phyloP scores from a whole-genome alignment of 306 rosid genomes.

The Urtica urens region DNA sequence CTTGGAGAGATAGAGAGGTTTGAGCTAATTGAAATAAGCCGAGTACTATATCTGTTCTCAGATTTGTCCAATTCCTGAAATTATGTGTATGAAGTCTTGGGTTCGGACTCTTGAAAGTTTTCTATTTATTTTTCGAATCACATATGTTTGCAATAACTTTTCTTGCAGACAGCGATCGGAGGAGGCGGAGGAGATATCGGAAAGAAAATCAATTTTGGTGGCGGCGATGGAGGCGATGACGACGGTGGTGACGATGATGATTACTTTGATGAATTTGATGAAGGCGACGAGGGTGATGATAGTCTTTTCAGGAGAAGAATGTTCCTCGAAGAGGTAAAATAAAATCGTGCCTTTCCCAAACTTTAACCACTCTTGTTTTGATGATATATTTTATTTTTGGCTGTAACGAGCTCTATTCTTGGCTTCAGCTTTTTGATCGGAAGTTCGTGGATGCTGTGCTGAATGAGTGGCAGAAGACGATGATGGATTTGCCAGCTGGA shows the following conservation, averaged over 20 bases:
- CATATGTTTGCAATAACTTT: constrained; percentile 4
- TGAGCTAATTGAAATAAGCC: too few species aligned
- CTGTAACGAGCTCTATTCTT: constrained; percentile 17
- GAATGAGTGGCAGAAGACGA: constrained; percentile 88
- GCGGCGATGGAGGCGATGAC: constrained; percentile 96
- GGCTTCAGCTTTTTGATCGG: constrained; percentile 75
- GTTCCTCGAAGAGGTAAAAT: constrained; percentile 78
- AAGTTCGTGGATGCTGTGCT: constrained; percentile 90
- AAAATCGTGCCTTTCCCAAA: too few species aligned
- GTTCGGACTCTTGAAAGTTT: not conserved
- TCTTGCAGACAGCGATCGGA: constrained; percentile 64
- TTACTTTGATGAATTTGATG: constrained; percentile 93
- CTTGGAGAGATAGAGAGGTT: too few species aligned
- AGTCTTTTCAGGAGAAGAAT: constrained; percentile 81
- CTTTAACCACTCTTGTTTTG: not conserved
- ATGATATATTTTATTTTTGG: not conserved
- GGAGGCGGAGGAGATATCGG: constrained; percentile 96
- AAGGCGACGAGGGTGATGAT: constrained; percentile 95
- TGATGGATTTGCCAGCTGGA: constrained; percentile 98
- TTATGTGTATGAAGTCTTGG: too few species aligned
- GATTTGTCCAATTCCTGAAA: too few species aligned
- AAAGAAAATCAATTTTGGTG: constrained; percentile 74
- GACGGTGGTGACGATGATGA: constrained; percentile 91
- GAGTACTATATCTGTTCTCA: too few species aligned
- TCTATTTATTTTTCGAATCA: not conserved